Conservation (phyloP, 2,329 filamentous ascomycete species). For the Onygena corvina region DNA sequence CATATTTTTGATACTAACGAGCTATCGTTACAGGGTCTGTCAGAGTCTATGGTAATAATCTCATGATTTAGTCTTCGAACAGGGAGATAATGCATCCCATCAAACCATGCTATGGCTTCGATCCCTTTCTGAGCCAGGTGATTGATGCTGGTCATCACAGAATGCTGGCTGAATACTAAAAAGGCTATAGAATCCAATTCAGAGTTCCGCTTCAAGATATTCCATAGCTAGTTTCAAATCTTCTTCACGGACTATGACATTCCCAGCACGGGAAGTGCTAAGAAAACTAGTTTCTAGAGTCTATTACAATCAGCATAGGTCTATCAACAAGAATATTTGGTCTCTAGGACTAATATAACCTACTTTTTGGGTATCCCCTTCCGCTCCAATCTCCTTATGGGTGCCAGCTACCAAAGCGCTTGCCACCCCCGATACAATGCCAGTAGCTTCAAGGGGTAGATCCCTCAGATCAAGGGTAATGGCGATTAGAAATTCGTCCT, state of each 20-base stretch:
- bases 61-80: no score
- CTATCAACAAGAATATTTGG: neutral
- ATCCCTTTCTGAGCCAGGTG: no score
- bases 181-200: slow-evolving; percentile 1
- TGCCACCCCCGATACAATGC: slow-evolving; percentile 89
- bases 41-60: slow-evolving; percentile 11
- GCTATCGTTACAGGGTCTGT: slow-evolving; percentile 7
- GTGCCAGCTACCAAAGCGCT: slow-evolving; percentile 67
- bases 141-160: no score
- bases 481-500: slow-evolving; percentile 58
- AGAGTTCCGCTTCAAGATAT: slow-evolving; percentile 43
- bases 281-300: slow-evolving; percentile 75
- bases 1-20: neutral
- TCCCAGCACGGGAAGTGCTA: slow-evolving; percentile 76
- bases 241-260: slow-evolving; percentile 69
- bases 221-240: slow-evolving; percentile 62
- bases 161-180: no score
- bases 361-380: slow-evolving; percentile 11
- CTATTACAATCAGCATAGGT: slow-evolving; percentile 10
- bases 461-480: slow-evolving; percentile 77
- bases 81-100: no score
- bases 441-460: slow-evolving; percentile 75
- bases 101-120: no score
- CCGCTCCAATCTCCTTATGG: slow-evolving; percentile 32
- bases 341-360: neutral